Percentiles rank a stretch among this genome's conserved stretches.
Conservation (phyloP, 2,329 filamentous ascomycete genomes). For the Cercospora sp. region DNA sequence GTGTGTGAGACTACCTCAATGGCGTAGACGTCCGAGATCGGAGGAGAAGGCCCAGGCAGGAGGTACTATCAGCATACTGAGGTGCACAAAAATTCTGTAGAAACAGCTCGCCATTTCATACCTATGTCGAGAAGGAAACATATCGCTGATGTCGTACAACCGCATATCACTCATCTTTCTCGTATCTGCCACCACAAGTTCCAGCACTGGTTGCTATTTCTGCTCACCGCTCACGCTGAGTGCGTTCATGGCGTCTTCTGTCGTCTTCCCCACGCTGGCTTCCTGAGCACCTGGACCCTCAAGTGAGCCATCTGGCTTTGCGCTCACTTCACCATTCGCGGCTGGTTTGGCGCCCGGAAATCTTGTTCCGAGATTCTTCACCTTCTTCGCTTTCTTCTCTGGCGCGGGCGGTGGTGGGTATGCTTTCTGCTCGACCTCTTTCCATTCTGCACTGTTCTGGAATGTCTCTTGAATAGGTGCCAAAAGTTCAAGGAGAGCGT, state of each 20-base stretch:
- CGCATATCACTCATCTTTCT: neutral
- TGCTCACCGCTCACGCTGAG: slow-evolving; percentile 30
- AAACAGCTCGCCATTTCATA: neutral
- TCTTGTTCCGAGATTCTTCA: slow-evolving; percentile 72
- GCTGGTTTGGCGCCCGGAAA: slow-evolving; percentile 54
- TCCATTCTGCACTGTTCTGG: slow-evolving; percentile 73
- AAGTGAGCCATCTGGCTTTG: slow-evolving; percentile 49
- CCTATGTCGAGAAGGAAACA: neutral
- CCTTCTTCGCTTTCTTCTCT: slow-evolving; percentile 67
- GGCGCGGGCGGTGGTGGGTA: slow-evolving; percentile 69
- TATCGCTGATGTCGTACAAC: neutral
- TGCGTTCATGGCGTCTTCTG: slow-evolving; percentile 44
- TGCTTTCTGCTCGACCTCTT: slow-evolving; percentile 71
- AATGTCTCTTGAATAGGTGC: slow-evolving; percentile 76
- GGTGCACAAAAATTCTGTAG: neutral
- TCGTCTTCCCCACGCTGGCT: slow-evolving; percentile 46
- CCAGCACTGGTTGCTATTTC: slow-evolving; percentile 25
- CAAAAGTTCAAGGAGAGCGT: slow-evolving; percentile 71
- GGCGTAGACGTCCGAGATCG: neutral
- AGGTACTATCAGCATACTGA: neutral
- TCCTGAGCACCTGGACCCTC: slow-evolving; percentile 46
- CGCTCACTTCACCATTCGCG: slow-evolving; percentile 40
- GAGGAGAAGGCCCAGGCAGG: neutral
- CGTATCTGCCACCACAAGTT: neutral
- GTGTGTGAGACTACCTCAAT: neutral